A percentile compares a stretch with the other conserved stretches of the same genome.
These are phyloP conservation scores for Barbarea vulgaris DNA, from an alignment of 345 rosid species.

Conservation along the genomic window DNA sequence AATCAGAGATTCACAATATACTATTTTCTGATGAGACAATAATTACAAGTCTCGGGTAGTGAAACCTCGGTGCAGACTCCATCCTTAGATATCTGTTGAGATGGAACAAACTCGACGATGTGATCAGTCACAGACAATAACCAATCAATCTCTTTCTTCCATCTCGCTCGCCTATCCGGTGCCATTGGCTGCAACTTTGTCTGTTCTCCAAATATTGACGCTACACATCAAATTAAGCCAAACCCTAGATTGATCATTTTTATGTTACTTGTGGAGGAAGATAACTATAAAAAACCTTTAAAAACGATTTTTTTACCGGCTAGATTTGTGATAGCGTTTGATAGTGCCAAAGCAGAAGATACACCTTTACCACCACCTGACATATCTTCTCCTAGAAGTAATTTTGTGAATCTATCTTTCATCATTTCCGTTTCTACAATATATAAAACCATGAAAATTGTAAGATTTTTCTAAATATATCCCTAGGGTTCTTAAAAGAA, in stretches of 20 bases:
- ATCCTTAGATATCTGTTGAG: constrained; percentile 51
- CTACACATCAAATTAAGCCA: constrained; percentile 45
- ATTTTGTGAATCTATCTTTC: constrained; percentile 61
- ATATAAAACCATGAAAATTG: background rate
- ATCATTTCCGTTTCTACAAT: constrained; percentile 55
- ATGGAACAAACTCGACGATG: constrained; percentile 56
- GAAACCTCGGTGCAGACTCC: constrained; percentile 68
- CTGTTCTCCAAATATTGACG: constrained; percentile 77
- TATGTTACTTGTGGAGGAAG: background rate
- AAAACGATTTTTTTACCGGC: constrained; percentile 38
- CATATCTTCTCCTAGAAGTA: constrained; percentile 74
- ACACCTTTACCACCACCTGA: constrained; percentile 79
- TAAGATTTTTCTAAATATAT: background rate
- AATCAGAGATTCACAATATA: background rate
- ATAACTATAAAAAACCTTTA: background rate
- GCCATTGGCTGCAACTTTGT: constrained; percentile 71
- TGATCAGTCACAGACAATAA: constrained; percentile 57
- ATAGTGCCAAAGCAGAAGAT: constrained; percentile 72
- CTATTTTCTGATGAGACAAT: background rate
- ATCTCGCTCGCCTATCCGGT: constrained; percentile 58
- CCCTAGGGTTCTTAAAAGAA: background rate
- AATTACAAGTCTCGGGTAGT: background rate
- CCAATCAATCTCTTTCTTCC: constrained; percentile 82
- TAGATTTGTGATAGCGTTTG: constrained; percentile 50
- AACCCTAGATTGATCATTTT: background rate